Evolutionary conservation across 2,329 filamentous ascomycete species (phyloP), one percentile per base, ranked within the genome.

Genomic region (Fusarium succisae): DNA sequence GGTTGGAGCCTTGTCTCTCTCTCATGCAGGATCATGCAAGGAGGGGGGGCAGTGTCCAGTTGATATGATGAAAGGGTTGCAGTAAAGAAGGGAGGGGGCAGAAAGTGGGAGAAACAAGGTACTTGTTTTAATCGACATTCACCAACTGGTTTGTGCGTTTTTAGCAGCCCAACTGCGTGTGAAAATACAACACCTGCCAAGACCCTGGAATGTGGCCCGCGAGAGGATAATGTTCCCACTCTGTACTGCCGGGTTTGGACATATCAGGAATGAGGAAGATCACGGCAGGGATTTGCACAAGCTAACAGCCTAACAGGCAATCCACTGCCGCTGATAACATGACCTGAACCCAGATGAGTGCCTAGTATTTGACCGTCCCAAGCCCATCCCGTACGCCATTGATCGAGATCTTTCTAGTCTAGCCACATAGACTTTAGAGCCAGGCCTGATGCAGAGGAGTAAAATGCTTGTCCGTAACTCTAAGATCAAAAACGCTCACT

Each of bases 181-280:
- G n/a, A 1, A 13, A 32, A 24, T 43, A 24, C 28, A 39, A 70
- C 44, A 24, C 17, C 38, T 17, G 61, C 39, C 68, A 26, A 71
- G 50, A 32, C 11, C 48, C 26, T 67, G 68, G 68, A 71, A 71
- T 70, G 68, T 56, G 67, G 26, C 44, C 44, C 43, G 24, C 13
- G 20, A 45, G 32, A 50, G 55, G 20, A 50, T 24, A 8, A 9
- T 48, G 54, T 70, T 53, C 68, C 51, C 68, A 67, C 68, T 48
- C 30, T 32, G 6, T 12, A 18, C 30, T 51, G 67, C 68, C 68
- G 68, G 68, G 67, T 70, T 70, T 61, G 68, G 68, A 71, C 51
- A 71, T 71, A 44, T 39, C 45, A 70, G 68, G 68, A 70, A 70
- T 70, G 68, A n/a, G n/a, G n/a, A 15, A 20, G 24, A 71, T 54